Evolutionary conservation across 169 alveolate genomes (phyloP), one percentile per base, ranked within the genome.

Genomic region (Eimeria mitis): DNA sequence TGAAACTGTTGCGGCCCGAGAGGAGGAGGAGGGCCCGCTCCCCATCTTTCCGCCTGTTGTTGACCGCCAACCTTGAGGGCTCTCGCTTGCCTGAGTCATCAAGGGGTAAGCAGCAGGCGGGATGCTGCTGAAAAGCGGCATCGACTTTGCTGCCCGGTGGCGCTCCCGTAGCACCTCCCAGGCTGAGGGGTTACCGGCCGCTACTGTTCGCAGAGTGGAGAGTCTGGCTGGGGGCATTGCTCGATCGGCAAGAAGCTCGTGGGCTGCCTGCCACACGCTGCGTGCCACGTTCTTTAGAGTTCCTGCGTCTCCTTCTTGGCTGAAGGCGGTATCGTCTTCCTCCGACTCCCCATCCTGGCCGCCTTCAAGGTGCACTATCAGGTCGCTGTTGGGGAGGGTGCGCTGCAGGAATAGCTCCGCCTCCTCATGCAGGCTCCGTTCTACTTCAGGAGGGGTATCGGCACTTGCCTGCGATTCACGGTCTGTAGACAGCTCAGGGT

Each of bases 121-220:
- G 23, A 88, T 79, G 76, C 96, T 92, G 92, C 96, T 88, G 52
- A 92, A 92, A 42, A 92, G 92, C 34, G 96, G 96, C 96, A 92
- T 92, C 59, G 75, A 54, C 92, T 81, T 71, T 2, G 92, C 96
- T 70, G 89, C 96, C 21, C 92, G 91, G 68, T 92, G 96, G 31
- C 96, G 89, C 92, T 92, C 87, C 59, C 73, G 44, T 1, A 92
- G 91, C 54, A 49, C 65, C 61, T 92, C 91, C 96, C 96, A 92
- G 6, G 92, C 91, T 14, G 96, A 92, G 7, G 91, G 91, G 42
- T 85, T 56, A 25, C 79, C 68, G 28, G 91, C 79, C 40, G 91
- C 91, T 23, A 85, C 61, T 14, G 91, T 85, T 11, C 91, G 91
- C 61, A 85, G 19, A n/a, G 87, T 75, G 73, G 87, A 76, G 21